phyloP scores from a whole-genome alignment of 345 rosid genomes.

The Reutealis trisperma region DNA sequence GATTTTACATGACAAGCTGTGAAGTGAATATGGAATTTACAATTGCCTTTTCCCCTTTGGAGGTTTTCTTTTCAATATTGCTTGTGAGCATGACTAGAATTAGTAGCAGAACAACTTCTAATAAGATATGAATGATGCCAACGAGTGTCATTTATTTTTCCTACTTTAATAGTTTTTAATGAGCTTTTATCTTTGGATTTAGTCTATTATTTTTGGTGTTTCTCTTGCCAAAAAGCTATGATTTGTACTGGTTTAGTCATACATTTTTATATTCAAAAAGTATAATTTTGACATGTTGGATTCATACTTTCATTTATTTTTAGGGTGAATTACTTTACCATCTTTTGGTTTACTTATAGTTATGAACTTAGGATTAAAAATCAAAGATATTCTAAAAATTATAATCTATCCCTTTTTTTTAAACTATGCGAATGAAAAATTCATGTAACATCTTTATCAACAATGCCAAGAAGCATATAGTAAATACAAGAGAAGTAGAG shows the following conservation, averaged over 20 bases:
- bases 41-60: not conserved
- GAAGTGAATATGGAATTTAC: not conserved
- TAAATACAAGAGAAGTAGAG: not conserved
- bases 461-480: no score
- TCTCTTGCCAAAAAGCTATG: not conserved
- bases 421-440: not conserved
- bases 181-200: not conserved
- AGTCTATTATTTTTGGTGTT: not conserved
- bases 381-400: not conserved
- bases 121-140: no score
- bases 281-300: not conserved
- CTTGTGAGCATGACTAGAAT: not conserved
- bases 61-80: not conserved
- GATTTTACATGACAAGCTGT: not conserved
- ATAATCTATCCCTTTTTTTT: no score
- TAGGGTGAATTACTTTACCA: not conserved
- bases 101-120: not conserved
- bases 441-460: not conserved
- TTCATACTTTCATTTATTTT: no score
- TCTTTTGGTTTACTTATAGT: not conserved
- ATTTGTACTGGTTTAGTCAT: not conserved
- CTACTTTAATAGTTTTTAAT: no score
- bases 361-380: no score
- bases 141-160: no score
- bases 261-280: not conserved